Evolutionary conservation across 163 green algal species (phyloP).

Genomic region (Picocystis sp.): DNA sequence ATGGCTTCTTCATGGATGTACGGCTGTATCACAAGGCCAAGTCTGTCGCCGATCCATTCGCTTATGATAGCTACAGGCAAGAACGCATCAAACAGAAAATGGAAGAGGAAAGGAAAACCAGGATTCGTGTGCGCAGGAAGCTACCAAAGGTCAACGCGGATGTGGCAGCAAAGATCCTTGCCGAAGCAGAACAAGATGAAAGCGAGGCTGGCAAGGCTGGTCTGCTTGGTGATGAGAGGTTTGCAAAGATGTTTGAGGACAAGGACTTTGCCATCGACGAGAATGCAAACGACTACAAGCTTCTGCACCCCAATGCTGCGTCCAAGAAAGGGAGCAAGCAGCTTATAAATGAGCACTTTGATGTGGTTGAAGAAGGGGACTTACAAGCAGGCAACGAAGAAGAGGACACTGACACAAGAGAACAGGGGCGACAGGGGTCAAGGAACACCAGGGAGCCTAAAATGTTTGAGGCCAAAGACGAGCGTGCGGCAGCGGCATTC

Average conservation of each 20-base stretch:
- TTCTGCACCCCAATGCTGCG: constrained; percentile 1
- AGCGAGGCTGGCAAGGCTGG: background rate
- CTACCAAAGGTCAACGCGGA: constrained; percentile 69
- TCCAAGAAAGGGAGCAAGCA: constrained; percentile 21
- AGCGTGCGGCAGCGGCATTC: constrained; percentile 48
- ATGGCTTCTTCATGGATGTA: constrained; percentile 95
- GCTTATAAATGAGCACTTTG: constrained; percentile 65
- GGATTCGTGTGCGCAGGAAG: constrained; percentile 64
- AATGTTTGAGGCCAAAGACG: constrained; percentile 56
- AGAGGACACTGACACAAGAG: constrained; percentile 1
- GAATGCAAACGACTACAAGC: constrained; percentile 6
- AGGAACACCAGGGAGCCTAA: constrained; percentile 14
- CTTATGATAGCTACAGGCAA: constrained; percentile 70
- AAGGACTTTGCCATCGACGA: constrained; percentile 14
- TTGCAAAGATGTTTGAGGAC: constrained; percentile 22
- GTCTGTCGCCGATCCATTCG: constrained; percentile 57
- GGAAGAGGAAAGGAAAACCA: constrained; percentile 59
- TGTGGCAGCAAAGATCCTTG: constrained; percentile 31
- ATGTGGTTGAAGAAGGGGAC: constrained; percentile 24
- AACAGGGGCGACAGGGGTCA: background rate
- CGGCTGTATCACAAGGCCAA: constrained; percentile 78
- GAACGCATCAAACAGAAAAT: constrained; percentile 65
- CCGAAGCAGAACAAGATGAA: constrained; percentile 9
- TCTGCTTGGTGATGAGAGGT: constrained; percentile 16
- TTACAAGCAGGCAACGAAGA: constrained; percentile 7